Base-by-base conservation (phyloP, 1,284 basidiomycete species). In the Apiotrichum domesticum region DNA sequence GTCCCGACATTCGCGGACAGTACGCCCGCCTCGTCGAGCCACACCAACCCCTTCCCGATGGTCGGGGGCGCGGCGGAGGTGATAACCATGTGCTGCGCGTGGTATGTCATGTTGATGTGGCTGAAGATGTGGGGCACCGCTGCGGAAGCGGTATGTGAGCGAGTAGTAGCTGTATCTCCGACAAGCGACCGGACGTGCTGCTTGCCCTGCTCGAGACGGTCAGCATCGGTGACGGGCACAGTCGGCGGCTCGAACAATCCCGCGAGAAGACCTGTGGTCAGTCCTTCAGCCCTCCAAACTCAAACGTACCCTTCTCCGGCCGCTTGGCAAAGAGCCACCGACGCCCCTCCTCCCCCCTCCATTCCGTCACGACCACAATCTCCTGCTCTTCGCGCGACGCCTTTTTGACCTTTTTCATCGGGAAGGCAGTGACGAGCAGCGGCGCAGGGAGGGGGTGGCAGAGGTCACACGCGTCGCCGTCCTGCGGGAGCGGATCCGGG, bases 91-190 rank as follows among this genome's bases (percentile, higher is more conserved):
- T 73, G 71, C 13, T 69, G 63, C 32, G 87, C 81, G 64, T 88
- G 84, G 76, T 95, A 96, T 8, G 87, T 91, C 79, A 95, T 90
- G 66, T 82, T 84, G 69, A 96, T 88, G 72, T 98, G 93, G 2
- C 87, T 90, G 77, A 96, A 97, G 52, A 91, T 79, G 69, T 96
- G 93, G 1, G 85, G 64, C 37, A 95, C 57, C 2, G 56, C 11
- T 8, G 37, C 48, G 45, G 50, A 21, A 5, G 40, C 21, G 0
- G n/a, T 4, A 41, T 55, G 56, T 6, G 6, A 15, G 7, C 6
- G 3, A 6, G 10, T 15, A 14, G 21, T 11, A 41, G 21, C 33
- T 8, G 7, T 45, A 4, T 32, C 48, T 29, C 29, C 29, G 1
- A 58, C 37, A 3, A 57, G 37, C 3, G 44, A n/a, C 5, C 29